Evolutionary conservation across 352 stramenopile genomes (phyloP).

Genomic region (Globisporangium iwayamae): DNA sequence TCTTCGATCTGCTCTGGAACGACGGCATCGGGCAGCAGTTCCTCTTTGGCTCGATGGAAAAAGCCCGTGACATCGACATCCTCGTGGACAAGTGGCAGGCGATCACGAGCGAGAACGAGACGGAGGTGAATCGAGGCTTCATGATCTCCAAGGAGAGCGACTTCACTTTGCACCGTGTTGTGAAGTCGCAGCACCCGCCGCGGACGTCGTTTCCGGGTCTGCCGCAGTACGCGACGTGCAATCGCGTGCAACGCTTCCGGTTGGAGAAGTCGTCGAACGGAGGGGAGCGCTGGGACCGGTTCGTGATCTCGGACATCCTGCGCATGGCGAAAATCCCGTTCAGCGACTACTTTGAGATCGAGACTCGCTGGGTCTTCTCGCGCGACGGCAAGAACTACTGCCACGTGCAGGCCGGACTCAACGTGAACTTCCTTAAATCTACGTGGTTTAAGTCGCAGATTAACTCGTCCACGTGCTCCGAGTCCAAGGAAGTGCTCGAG

Average conservation of each 20-base stretch:
- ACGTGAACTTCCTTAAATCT: slow-evolving; percentile 77
- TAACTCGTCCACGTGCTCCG: slow-evolving; percentile 65
- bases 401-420: slow-evolving; percentile 61
- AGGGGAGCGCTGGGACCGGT: slow-evolving; percentile 45
- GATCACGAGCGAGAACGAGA: slow-evolving; percentile 26
- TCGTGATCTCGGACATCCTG: slow-evolving; percentile 61
- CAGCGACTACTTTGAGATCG: slow-evolving; percentile 82
- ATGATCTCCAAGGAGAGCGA: slow-evolving; percentile 49
- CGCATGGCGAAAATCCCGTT: slow-evolving; percentile 79
- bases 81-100: slow-evolving; percentile 50
- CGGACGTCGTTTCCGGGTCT: slow-evolving; percentile 60
- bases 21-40: slow-evolving; percentile 55
- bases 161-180: slow-evolving; percentile 41
- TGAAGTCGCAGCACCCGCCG: slow-evolving; percentile 54
- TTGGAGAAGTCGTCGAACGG: slow-evolving; percentile 35
- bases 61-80: slow-evolving; percentile 70
- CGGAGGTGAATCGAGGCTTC: slow-evolving; percentile 31
- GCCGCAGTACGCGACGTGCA: slow-evolving; percentile 46
- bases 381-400: slow-evolving; percentile 72
- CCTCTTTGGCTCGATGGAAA: slow-evolving; percentile 41
- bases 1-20: slow-evolving; percentile 71
- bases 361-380: slow-evolving; percentile 78
- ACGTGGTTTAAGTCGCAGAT: slow-evolving; percentile 87
- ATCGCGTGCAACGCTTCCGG: slow-evolving; percentile 46
- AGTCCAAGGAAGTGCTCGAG: slow-evolving; percentile 69